Evolutionary conservation across 495 filamentous ascomycete genomes (phyloP).

Genomic region (Penicillium coprophilum): DNA sequence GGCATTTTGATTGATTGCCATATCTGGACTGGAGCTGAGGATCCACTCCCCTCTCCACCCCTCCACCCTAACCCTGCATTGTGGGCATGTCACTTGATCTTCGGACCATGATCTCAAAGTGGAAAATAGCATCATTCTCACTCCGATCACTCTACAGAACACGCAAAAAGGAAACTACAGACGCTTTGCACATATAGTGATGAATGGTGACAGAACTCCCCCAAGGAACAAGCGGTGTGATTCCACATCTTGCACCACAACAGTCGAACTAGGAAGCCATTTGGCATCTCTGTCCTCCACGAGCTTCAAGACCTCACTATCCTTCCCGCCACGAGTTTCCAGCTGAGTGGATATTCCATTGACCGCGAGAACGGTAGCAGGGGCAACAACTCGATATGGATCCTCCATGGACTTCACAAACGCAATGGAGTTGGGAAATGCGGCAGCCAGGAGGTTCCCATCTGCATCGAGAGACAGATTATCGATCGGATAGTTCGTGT

Average conservation of each 20-base stretch:
- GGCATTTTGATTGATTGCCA: not conserved
- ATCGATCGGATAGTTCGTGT: slow-evolving; percentile 20
- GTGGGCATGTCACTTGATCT: not conserved
- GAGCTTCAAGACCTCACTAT: not conserved
- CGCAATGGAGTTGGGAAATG: slow-evolving; percentile 22
- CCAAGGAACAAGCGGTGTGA: slow-evolving; percentile 15
- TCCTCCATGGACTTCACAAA: slow-evolving; percentile 11
- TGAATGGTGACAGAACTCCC: slow-evolving; percentile 16
- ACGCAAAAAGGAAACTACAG: not conserved
- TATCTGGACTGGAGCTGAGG: not conserved
- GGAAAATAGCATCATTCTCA: not conserved
- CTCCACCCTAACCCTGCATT: not conserved
- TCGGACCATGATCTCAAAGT: not conserved
- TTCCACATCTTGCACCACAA: not conserved
- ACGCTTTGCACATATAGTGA: slow-evolving; percentile 9
- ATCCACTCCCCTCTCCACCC: not conserved
- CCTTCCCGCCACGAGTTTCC: not conserved
- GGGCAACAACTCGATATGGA: not conserved
- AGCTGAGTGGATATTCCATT: not conserved
- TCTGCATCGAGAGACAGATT: slow-evolving; percentile 40
- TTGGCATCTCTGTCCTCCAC: not conserved
- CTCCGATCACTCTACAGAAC: not conserved
- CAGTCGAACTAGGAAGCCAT: not conserved
- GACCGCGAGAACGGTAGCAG: not conserved
- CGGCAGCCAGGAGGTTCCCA: slow-evolving; percentile 37